Conservation (phyloP, 73 alveolate genomes). For the Paramecium sexaurelia region DNA sequence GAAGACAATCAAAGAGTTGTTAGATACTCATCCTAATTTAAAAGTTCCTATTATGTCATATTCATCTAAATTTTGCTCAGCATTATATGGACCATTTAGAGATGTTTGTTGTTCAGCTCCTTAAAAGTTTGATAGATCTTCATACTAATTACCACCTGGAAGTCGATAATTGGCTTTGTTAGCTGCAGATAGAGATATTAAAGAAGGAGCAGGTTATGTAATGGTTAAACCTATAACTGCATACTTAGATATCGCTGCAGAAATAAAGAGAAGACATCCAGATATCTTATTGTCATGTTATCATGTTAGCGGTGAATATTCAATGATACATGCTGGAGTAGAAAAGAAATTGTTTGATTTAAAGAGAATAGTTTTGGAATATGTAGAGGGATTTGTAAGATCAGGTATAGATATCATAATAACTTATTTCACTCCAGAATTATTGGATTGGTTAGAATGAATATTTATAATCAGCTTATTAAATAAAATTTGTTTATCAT, state of each 20-base stretch:
- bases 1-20: constrained; percentile 66
- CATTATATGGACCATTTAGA: constrained; percentile 87
- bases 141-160: constrained; percentile 81
- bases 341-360: constrained; percentile 75
- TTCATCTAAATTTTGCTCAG: constrained; percentile 77
- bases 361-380: constrained; percentile 76
- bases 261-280: constrained; percentile 60
- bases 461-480: not conserved
- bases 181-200: constrained; percentile 79
- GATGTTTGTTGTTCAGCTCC: constrained; percentile 88
- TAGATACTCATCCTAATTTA: constrained; percentile 8
- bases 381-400: constrained; percentile 71
- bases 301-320: constrained; percentile 86
- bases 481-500: not conserved
- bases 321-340: constrained; percentile 82
- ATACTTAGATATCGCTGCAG: constrained; percentile 76
- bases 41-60: constrained; percentile 80
- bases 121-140: constrained; percentile 76
- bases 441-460: constrained; percentile 73
- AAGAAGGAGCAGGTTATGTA: constrained; percentile 87
- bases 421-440: constrained; percentile 79
- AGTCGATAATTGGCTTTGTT: constrained; percentile 73
- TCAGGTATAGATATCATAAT: constrained; percentile 78
- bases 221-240: constrained; percentile 87
- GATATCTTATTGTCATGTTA: constrained; percentile 74